A percentile compares a stretch with the other conserved stretches of the same genome.
phyloP scores from a whole-genome alignment of 192 early-diverging fungal species.

The Mortierella antarctica region DNA sequence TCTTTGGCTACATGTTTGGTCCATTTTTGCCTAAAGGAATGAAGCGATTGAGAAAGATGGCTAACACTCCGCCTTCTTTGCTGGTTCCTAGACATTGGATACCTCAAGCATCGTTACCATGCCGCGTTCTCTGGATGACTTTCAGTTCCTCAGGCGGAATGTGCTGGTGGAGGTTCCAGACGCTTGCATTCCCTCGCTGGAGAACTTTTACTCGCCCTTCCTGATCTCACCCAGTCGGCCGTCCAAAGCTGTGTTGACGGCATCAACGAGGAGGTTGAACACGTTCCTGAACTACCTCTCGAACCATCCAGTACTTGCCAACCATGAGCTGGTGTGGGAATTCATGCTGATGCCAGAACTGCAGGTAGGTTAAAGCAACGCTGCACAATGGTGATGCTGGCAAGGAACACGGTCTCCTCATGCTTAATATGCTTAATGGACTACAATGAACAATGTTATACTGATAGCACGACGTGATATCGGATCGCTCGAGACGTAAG shows the following conservation, averaged over 20 bases:
- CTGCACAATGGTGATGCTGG: neutral
- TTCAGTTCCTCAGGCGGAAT: slow-evolving; percentile 53
- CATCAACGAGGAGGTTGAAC: slow-evolving; percentile 40
- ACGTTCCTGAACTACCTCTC: slow-evolving; percentile 57
- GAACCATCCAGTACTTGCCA: slow-evolving; percentile 52
- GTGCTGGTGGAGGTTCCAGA: slow-evolving; percentile 57
- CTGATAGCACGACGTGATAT: slow-evolving; percentile 46
- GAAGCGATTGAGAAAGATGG: neutral
- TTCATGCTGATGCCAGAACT: slow-evolving; percentile 58
- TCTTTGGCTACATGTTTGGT: neutral
- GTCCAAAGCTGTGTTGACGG: slow-evolving; percentile 36
- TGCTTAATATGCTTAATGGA: neutral
- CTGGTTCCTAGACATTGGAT: slow-evolving; percentile 17
- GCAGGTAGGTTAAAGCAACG: slow-evolving; percentile 38
- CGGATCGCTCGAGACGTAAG: slow-evolving; percentile 46
- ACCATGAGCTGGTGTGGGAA: slow-evolving; percentile 57
- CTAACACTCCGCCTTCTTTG: neutral
- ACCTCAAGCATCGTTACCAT: slow-evolving; percentile 51
- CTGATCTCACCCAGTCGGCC: slow-evolving; percentile 53
- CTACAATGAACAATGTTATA: neutral
- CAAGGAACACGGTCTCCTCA: neutral
- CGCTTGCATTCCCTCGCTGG: slow-evolving; percentile 55
- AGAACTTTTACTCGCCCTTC: slow-evolving; percentile 51
- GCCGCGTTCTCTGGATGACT: slow-evolving; percentile 58
- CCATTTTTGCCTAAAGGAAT: neutral